Evolutionary conservation across 2,329 filamentous ascomycete genomes (phyloP), one percentile per base, ranked within the genome.

Genomic region (Exophiala lecanii-corni): DNA sequence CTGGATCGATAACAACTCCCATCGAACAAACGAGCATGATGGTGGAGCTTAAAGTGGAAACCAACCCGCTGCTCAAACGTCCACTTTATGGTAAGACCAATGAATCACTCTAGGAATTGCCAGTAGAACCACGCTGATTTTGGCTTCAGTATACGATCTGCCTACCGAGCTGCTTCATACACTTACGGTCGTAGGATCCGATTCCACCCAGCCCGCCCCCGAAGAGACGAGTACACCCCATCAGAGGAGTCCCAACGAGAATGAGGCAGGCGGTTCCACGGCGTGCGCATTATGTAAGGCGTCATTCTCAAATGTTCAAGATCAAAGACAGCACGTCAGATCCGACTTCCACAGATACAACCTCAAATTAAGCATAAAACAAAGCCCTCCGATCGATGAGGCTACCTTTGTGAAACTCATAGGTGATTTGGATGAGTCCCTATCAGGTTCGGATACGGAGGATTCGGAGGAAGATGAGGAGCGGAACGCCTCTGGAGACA

Each of bases 281-380:
- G 78, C 87, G 10, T 98, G 92, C 62, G 80, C 82, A 1, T 73
- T 97, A 3, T 98, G 92, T 66, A 72, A 75, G 28, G 73, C 89
- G 26, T 71, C 75, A 4, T 95, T 94, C 57, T 59, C 73, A 21
- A 82, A 75, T 7, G 74, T 94, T 5, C 74, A 81, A 48, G 91
- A 97, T 49, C 91, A 97, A 61, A 79, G 87, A 49, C 76, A 79
- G 46, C 92, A 98, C 65, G 81, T 87, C 45, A 85, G 86, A 57
- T 95, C 91, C 7, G 92, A 98, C 59, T 74, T 94, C 36, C 92
- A 98, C 63, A 78, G 84, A 53, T 98, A 96, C 68, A 98, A 98
- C 62, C 68, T 97, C 49, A 97, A 95, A 66, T 86, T 91, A 61
- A 94, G 87, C 69, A 69, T 95, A 43, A 81, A 87, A 35, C 86